phyloP scores from a whole-genome alignment of 495 filamentous ascomycete genomes.

The Cercophora scortea region DNA sequence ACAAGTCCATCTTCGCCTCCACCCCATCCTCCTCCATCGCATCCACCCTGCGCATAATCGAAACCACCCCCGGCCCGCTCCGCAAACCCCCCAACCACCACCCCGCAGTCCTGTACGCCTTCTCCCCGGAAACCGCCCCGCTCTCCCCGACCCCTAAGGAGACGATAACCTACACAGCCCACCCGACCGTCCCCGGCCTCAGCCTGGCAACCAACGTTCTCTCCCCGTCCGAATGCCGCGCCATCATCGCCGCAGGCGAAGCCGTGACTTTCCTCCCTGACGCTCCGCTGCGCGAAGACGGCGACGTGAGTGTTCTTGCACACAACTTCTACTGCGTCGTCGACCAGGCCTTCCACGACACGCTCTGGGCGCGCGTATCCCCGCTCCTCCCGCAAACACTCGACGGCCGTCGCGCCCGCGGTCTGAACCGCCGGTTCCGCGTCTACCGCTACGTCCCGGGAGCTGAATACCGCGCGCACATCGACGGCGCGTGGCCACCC shows the following conservation, averaged over 20 bases:
- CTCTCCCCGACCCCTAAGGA: constrained; percentile 19
- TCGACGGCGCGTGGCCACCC: constrained; percentile 44
- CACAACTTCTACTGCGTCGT: constrained; percentile 48
- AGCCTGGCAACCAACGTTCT: constrained; percentile 31
- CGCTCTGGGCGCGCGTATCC: constrained; percentile 34
- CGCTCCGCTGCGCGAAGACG: constrained; percentile 35
- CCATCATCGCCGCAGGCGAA: constrained; percentile 40
- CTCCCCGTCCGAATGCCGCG: constrained; percentile 29
- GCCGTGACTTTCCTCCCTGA: constrained; percentile 38
- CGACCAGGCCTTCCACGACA: constrained; percentile 31
- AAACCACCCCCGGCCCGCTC: constrained; percentile 32
- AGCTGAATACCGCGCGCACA: constrained; percentile 39
- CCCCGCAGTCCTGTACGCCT: constrained; percentile 35
- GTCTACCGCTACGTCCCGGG: constrained; percentile 44
- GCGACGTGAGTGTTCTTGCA: constrained; percentile 36
- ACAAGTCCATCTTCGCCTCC: constrained; percentile 21
- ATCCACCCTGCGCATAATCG: constrained; percentile 28
- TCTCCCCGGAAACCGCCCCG: constrained; percentile 25
- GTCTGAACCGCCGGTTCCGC: constrained; percentile 40
- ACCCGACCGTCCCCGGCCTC: constrained; percentile 34
- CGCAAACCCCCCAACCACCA: constrained; percentile 43
- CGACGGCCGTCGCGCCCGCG: constrained; percentile 28
- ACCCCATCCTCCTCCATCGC: constrained; percentile 10
- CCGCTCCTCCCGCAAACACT: constrained; percentile 27
- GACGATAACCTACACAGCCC: constrained; percentile 22